Percentiles rank a stretch among this genome's conserved stretches.
Conservation (phyloP, 2,329 filamentous ascomycete species). For the Gaeumannomyces sp. region DNA sequence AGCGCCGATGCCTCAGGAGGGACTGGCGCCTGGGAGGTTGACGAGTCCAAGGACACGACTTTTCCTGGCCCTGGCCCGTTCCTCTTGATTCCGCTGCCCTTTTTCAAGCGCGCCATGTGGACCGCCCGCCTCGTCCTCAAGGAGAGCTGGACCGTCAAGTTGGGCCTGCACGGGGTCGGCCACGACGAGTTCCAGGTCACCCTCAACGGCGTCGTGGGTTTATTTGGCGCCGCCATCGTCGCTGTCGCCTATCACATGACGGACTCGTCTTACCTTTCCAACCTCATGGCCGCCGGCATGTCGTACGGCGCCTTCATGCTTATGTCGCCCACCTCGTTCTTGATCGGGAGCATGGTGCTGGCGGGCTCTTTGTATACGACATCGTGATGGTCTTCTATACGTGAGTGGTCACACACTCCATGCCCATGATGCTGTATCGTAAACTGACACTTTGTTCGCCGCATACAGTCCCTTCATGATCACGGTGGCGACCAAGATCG, state of each 20-base stretch:
- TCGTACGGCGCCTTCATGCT: slow-evolving; percentile 77
- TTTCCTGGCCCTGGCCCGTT: slow-evolving; percentile 25
- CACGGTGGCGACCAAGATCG: slow-evolving; percentile 79
- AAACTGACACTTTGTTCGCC: not conserved
- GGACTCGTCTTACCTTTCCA: slow-evolving; percentile 57
- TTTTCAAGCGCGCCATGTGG: slow-evolving; percentile 33
- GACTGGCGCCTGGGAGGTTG: slow-evolving; percentile 19
- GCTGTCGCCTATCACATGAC: slow-evolving; percentile 64
- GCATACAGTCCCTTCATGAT: slow-evolving; percentile 70
- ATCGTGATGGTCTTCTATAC: slow-evolving; percentile 87
- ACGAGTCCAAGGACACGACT: slow-evolving; percentile 29
- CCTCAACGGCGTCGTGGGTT: slow-evolving; percentile 50
- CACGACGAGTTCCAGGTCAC: slow-evolving; percentile 42
- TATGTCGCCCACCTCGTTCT: slow-evolving; percentile 83
- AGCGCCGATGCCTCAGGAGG: not conserved
- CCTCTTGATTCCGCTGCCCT: not conserved
- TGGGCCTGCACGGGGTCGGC: slow-evolving; percentile 45
- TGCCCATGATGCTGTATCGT: not conserved
- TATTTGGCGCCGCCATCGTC: slow-evolving; percentile 47
- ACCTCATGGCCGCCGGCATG: slow-evolving; percentile 80
- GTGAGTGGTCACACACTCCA: not conserved
- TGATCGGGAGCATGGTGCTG: slow-evolving; percentile 72
- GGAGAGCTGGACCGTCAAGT: slow-evolving; percentile 44
- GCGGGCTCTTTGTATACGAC: slow-evolving; percentile 83
- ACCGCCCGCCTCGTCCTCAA: slow-evolving; percentile 42